Evolutionary conservation across 2,329 filamentous ascomycete species (phyloP).

Genomic region (Monosporascus sp.): DNA sequence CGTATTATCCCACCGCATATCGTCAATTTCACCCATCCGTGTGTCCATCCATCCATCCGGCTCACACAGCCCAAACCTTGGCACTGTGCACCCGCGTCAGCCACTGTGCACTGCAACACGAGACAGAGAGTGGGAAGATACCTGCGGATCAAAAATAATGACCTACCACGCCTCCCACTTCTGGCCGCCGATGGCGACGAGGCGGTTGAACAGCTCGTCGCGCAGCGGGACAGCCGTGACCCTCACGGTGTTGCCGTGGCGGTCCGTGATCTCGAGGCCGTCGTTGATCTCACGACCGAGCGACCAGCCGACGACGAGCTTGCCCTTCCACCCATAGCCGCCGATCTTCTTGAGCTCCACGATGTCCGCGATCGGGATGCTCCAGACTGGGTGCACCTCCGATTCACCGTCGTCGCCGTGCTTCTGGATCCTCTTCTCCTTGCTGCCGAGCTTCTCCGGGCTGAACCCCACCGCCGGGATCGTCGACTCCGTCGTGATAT

Average conservation of each 20-base stretch:
- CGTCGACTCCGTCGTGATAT: constrained; percentile 62
- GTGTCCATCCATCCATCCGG: too few relatives aligned
- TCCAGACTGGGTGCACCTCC: constrained; percentile 59
- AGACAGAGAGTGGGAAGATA: not conserved
- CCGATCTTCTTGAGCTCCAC: constrained; percentile 72
- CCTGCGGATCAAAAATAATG: not conserved
- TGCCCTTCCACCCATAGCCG: constrained; percentile 79
- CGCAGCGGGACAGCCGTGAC: constrained; percentile 67
- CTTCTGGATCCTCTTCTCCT: constrained; percentile 9
- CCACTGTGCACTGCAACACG: not conserved
- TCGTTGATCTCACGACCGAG: constrained; percentile 69
- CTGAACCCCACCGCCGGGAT: constrained; percentile 65
- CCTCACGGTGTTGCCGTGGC: constrained; percentile 47
- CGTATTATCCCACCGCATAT: too few relatives aligned
- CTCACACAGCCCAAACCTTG: not conserved
- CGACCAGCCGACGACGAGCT: constrained; percentile 76
- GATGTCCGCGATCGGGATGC: constrained; percentile 65
- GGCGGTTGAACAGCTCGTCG: constrained; percentile 76
- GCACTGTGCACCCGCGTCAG: not conserved
- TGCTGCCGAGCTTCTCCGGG: constrained; percentile 48
- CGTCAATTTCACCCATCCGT: too few relatives aligned
- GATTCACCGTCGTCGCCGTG: constrained; percentile 45
- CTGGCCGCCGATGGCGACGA: constrained; percentile 71
- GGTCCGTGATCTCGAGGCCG: constrained; percentile 63
- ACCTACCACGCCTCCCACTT: constrained; percentile 74